Evolutionary conservation across 257 asterid species (phyloP).

Genomic region (Scutellaria barbata): DNA sequence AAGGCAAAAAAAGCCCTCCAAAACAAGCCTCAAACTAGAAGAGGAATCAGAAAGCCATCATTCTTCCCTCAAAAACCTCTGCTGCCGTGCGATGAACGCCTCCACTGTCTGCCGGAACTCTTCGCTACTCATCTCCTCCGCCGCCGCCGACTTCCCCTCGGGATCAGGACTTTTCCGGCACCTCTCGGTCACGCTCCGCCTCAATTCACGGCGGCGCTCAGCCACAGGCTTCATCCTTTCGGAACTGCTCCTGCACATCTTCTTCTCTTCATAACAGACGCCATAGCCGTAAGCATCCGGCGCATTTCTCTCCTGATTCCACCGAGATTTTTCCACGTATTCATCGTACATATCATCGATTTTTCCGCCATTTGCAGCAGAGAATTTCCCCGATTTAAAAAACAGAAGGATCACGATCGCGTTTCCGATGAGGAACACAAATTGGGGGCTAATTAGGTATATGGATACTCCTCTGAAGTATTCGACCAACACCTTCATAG

Average conservation of each 20-base stretch:
- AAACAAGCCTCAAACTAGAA: slow-evolving; percentile 25
- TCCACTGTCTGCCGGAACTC: slow-evolving; percentile 82
- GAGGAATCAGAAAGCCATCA: slow-evolving; percentile 38
- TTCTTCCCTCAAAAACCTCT: slow-evolving; percentile 77
- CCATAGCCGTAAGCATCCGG: neutral
- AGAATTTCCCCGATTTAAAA: slow-evolving; percentile 57
- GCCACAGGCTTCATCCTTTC: slow-evolving; percentile 37
- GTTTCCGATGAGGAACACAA: slow-evolving; percentile 78
- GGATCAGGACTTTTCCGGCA: slow-evolving; percentile 34
- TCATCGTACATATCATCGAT: slow-evolving; percentile 66
- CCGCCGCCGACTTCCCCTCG: slow-evolving; percentile 26
- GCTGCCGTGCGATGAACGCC: slow-evolving; percentile 90
- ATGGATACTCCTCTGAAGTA: slow-evolving; percentile 50
- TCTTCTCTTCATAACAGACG: slow-evolving; percentile 22
- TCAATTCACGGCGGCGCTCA: slow-evolving; percentile 45
- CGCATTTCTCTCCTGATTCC: slow-evolving; percentile 37
- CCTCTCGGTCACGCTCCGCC: slow-evolving; percentile 58
- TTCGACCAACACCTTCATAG: slow-evolving; percentile 46
- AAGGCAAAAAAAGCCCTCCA: neutral
- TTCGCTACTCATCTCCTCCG: slow-evolving; percentile 64
- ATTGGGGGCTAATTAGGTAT: slow-evolving; percentile 58
- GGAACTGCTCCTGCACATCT: slow-evolving; percentile 54
- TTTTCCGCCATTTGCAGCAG: slow-evolving; percentile 38
- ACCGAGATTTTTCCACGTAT: slow-evolving; percentile 52
- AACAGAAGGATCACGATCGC: slow-evolving; percentile 62